Percentiles rank a stretch among this genome's conserved stretches.
phyloP scores from a whole-genome alignment of 2,329 filamentous ascomycete species.

The Amylocarpus encephaloides region DNA sequence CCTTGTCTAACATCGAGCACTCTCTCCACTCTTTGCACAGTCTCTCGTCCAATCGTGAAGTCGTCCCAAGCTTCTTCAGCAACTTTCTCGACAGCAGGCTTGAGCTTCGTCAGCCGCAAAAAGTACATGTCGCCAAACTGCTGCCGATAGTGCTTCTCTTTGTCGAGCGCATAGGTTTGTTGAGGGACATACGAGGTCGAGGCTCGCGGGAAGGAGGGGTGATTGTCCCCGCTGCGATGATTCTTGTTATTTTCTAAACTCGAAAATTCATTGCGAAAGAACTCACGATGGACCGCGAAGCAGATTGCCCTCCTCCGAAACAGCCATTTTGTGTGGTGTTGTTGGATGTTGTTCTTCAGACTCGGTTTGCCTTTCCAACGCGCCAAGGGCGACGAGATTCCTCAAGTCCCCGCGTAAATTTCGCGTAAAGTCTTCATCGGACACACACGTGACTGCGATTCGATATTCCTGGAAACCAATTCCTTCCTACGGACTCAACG shows the following conservation, averaged over 20 bases:
- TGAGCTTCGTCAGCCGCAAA: constrained; percentile 78
- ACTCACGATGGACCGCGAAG: constrained; percentile 46
- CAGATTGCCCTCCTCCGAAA: constrained; percentile 30
- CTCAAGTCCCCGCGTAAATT: too few relatives aligned
- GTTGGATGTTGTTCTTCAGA: too few relatives aligned
- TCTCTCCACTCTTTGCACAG: constrained; percentile 69
- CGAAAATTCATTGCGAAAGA: constrained; percentile 1
- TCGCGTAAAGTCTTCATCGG: too few relatives aligned
- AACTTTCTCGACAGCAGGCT: constrained; percentile 70
- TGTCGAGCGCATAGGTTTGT: constrained; percentile 66
- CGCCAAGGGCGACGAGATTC: too few relatives aligned
- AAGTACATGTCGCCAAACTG: constrained; percentile 99
- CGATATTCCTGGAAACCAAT: too few relatives aligned
- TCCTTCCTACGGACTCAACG: too few relatives aligned
- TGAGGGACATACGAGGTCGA: constrained; percentile 66
- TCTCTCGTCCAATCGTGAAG: constrained; percentile 71
- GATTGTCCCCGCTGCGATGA: constrained; percentile 16
- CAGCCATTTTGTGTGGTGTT: too few relatives aligned
- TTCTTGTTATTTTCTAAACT: constrained; percentile 4
- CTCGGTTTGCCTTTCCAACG: too few relatives aligned
- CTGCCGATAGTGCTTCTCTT: constrained; percentile 73
- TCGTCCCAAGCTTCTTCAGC: constrained; percentile 72
- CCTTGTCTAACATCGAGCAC: constrained; percentile 95
- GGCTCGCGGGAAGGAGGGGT: constrained; percentile 43
- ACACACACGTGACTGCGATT: too few relatives aligned